Base-by-base conservation (phyloP, 2,329 filamentous ascomycete species). In the Aureobasidium musti region DNA sequence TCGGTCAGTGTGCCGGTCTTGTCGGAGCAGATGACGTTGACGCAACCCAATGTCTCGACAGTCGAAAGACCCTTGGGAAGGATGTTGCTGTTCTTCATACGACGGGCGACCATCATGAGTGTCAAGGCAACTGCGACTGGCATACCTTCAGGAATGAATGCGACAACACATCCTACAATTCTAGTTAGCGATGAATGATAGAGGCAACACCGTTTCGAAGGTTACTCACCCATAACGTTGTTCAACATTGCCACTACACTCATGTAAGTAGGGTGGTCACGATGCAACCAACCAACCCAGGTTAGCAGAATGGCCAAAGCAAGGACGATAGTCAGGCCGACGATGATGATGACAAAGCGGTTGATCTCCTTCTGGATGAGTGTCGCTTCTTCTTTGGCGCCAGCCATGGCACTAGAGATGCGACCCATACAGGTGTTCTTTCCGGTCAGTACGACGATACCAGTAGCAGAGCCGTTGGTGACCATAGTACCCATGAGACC, bases 1-100 rank as follows among this genome's bases (percentile, higher is more conserved):
- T 82, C 76, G 0, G 79, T 81, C 14, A 80, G 68, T 0, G 79
- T 81, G 0, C 79, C 79, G 0, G 79, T 80, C 72, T 80, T 80
- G 68, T 80, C 78, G 0, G 77, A 79, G 66, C 79, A 81, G 17
- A 81, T 78, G 49, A 81, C 79, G 7, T 78, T 81, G 43, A 81
- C 79, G 8, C 78, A 80, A 1, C 79, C 79, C 5, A 81, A 70
- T 0, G 79, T 81, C 67, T 81, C 79, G 0, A 80, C 78, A 2
- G 79, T 81, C 0, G 77, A 74, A 0, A 81, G 69, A 2, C 78
- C 77, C 66, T 81, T 81, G 21, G 78, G 78, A 19, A 81, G 68
- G n/a, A 81, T 74, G 33, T 79, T 77, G 68, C 76, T 75, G 5
- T 74, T 73, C 71, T 80, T 81, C 79, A 81, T 81, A 43, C 73